Conservation (phyloP, 78 protist genomes). For the Pigoraptor vietnamica region DNA sequence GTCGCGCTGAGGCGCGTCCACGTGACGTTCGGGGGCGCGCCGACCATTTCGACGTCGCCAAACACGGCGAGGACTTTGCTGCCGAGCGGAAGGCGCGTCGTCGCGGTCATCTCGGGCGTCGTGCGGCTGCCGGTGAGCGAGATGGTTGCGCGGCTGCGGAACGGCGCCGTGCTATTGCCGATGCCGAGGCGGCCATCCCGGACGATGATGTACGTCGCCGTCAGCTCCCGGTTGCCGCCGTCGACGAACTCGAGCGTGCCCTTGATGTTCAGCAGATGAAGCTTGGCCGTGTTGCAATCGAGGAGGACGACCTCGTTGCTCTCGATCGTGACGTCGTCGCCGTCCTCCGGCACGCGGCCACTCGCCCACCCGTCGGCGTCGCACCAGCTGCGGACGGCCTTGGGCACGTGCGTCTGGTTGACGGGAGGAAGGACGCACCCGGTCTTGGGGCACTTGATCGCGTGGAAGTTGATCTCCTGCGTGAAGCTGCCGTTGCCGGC, state of each 20-base stretch:
- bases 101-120: neutral
- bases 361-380: neutral
- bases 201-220: neutral
- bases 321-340: neutral
- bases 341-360: neutral
- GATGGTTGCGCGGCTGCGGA: slow-evolving; percentile 17
- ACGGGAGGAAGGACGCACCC: neutral
- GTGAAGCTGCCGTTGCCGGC: neutral
- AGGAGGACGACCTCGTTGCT: neutral
- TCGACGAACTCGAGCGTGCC: neutral
- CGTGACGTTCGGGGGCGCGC: neutral
- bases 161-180: slow-evolving; percentile 29
- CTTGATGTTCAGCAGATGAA: neutral
- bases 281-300: neutral
- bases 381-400: neutral
- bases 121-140: slow-evolving; percentile 21
- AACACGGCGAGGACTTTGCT: slow-evolving; percentile 26
- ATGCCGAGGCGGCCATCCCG: slow-evolving; percentile 12
- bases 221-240: neutral
- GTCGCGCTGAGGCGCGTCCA: slow-evolving; percentile 36
- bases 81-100: slow-evolving; percentile 4
- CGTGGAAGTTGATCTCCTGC: neutral
- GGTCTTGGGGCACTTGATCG: neutral
- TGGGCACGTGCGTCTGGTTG: neutral
- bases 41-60: slow-evolving; percentile 22